Evolutionary conservation across 2,329 filamentous ascomycete genomes (phyloP).

Genomic region (Pseudohalonectria lignicola): DNA sequence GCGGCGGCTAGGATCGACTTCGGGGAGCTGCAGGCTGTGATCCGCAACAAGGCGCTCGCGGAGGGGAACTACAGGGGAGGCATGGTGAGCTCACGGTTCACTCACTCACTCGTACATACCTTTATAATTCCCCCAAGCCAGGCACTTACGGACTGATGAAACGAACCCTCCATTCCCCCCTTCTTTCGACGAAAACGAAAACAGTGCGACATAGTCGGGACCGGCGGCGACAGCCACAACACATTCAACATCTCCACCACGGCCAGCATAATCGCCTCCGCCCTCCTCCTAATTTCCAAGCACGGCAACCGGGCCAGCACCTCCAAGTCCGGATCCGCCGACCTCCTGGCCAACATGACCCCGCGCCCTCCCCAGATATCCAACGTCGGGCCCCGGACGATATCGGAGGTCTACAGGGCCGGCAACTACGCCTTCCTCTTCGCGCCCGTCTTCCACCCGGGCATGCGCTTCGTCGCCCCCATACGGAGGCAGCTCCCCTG

Average conservation of each 20-base stretch:
- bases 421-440: slow-evolving; percentile 95
- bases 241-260: slow-evolving; percentile 99
- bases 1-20: slow-evolving; percentile 66
- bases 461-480: slow-evolving; percentile 80
- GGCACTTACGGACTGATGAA: too few species aligned
- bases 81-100: slow-evolving; percentile 46
- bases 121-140: neutral
- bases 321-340: slow-evolving; percentile 89
- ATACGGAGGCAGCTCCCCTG: slow-evolving; percentile 83
- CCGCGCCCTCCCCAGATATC: slow-evolving; percentile 63
- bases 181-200: neutral
- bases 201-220: slow-evolving; percentile 87
- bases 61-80: slow-evolving; percentile 74
- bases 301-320: slow-evolving; percentile 95
- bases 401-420: slow-evolving; percentile 61
- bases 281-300: slow-evolving; percentile 78
- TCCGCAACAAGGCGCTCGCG: slow-evolving; percentile 47
- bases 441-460: slow-evolving; percentile 91
- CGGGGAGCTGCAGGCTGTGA: slow-evolving; percentile 44
- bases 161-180: slow-evolving; percentile 6
- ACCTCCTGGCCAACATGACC: slow-evolving; percentile 68
- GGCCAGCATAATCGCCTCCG: slow-evolving; percentile 79
- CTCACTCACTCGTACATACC: neutral
- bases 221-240: slow-evolving; percentile 90
- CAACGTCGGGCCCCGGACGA: slow-evolving; percentile 60